Conservation (phyloP, 2,329 filamentous ascomycete species). For the Curvularia lunata region DNA sequence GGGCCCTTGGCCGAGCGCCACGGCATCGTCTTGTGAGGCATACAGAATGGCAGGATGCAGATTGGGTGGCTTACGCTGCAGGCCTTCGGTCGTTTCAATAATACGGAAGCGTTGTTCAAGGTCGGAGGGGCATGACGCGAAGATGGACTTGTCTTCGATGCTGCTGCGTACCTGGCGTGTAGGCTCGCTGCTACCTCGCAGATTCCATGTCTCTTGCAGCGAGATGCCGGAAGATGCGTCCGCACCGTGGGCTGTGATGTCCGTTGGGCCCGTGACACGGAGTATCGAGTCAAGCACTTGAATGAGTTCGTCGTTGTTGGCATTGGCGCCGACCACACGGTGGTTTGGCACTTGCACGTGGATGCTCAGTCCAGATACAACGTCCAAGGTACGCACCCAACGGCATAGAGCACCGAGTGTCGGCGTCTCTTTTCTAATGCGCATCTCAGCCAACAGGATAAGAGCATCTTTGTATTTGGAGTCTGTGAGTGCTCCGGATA, state of each 20-base stretch:
- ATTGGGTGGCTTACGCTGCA: constrained; percentile 70
- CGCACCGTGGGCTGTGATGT: constrained; percentile 49
- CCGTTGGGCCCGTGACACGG: constrained; percentile 67
- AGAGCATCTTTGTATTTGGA: constrained; percentile 69
- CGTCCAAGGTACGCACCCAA: constrained; percentile 74
- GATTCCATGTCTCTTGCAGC: constrained; percentile 67
- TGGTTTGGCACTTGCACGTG: constrained; percentile 54
- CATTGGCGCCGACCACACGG: constrained; percentile 42
- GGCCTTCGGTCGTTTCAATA: constrained; percentile 67
- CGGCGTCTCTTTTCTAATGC: constrained; percentile 67
- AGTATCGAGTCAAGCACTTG: constrained; percentile 68
- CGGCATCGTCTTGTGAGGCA: constrained; percentile 63
- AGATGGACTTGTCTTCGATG: constrained; percentile 61
- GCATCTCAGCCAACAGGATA: constrained; percentile 72
- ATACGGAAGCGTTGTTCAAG: constrained; percentile 57
- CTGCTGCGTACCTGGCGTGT: constrained; percentile 61
- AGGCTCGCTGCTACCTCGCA: constrained; percentile 53
- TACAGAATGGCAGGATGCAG: constrained; percentile 71
- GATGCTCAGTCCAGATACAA: constrained; percentile 69
- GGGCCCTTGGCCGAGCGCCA: constrained; percentile 57
- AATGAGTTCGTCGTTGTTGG: constrained; percentile 60
- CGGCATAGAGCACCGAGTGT: constrained; percentile 73
- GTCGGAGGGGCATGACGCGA: constrained; percentile 37
- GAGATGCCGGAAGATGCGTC: constrained; percentile 54
- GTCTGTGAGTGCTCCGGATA: constrained; percentile 70